phyloP scores from a whole-genome alignment of 106 monocot species.

The Iris macrosiphon region DNA sequence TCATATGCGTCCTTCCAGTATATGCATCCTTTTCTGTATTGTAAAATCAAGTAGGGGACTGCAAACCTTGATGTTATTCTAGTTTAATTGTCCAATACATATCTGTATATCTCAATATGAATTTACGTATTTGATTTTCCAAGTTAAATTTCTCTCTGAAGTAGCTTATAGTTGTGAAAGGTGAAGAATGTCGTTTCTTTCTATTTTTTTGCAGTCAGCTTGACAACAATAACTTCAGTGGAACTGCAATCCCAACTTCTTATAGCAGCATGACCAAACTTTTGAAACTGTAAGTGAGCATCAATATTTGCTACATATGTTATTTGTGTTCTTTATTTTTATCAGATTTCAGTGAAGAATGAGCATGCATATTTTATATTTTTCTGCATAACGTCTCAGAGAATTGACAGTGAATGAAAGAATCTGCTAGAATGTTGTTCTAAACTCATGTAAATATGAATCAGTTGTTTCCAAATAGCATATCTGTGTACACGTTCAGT shows the following conservation, averaged over 20 bases:
- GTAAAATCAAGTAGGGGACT: not conserved
- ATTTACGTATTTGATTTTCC: not conserved
- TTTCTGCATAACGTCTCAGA: no score
- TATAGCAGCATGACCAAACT: conserved; percentile 62
- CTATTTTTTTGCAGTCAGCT: conserved; percentile 64
- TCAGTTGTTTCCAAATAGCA: no score
- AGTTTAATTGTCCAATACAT: not conserved
- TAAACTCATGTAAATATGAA: no score
- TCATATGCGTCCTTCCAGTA: not conserved
- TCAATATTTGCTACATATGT: conserved; percentile 1
- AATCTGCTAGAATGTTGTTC: no score
- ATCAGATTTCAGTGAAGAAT: not conserved
- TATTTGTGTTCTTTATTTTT: not conserved
- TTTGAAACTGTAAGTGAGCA: conserved; percentile 91
- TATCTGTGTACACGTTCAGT: no score
- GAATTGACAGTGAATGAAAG: no score
- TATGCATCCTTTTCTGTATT: not conserved
- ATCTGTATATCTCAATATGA: not conserved
- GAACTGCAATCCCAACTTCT: conserved; percentile 71
- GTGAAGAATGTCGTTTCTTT: not conserved
- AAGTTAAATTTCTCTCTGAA: no score
- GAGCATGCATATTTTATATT: not conserved
- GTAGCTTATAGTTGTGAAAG: no score
- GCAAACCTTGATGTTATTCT: not conserved
- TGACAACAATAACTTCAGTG: conserved; percentile 95